Evolutionary conservation across 495 filamentous ascomycete species (phyloP).

Genomic region (Penicillium waksmanii): DNA sequence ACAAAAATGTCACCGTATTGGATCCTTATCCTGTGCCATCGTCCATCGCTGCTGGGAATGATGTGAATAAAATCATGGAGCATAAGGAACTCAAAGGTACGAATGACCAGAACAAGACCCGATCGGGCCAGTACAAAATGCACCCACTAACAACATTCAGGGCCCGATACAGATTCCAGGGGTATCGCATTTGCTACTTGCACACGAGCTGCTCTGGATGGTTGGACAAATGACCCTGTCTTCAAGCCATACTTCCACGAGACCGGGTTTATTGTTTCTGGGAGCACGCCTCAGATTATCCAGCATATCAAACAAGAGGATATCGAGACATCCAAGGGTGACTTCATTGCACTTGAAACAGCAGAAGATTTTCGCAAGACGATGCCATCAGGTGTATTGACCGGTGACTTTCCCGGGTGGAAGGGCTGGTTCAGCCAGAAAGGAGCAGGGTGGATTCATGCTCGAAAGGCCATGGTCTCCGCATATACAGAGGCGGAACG

Average conservation of each 20-base stretch:
- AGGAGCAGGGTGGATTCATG: constrained; percentile 56
- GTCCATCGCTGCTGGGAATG: constrained; percentile 57
- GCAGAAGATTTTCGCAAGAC: constrained; percentile 51
- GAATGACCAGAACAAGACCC: not conserved
- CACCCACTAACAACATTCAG: constrained; percentile 19
- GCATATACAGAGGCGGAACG: constrained; percentile 46
- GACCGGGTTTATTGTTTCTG: constrained; percentile 51
- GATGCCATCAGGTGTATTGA: constrained; percentile 56
- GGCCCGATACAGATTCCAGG: constrained; percentile 23
- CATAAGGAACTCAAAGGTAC: constrained; percentile 47
- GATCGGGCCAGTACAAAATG: not conserved
- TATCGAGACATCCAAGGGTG: constrained; percentile 31
- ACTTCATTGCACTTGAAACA: constrained; percentile 31
- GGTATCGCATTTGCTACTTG: constrained; percentile 42
- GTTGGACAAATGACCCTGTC: constrained; percentile 52
- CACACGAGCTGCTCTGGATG: constrained; percentile 41
- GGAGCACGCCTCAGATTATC: constrained; percentile 37
- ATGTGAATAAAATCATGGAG: constrained; percentile 62
- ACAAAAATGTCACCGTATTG: constrained; percentile 50
- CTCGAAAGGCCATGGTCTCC: constrained; percentile 48
- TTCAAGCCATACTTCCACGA: constrained; percentile 55
- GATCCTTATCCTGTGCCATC: constrained; percentile 52
- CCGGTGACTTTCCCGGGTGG: constrained; percentile 54
- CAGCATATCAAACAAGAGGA: constrained; percentile 42
- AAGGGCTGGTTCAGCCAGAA: constrained; percentile 48